Percentiles rank a stretch among this genome's conserved stretches.
Evolutionary conservation across 192 early-diverging fungal species (phyloP).

Genomic region (Cladochytrium replicatum): DNA sequence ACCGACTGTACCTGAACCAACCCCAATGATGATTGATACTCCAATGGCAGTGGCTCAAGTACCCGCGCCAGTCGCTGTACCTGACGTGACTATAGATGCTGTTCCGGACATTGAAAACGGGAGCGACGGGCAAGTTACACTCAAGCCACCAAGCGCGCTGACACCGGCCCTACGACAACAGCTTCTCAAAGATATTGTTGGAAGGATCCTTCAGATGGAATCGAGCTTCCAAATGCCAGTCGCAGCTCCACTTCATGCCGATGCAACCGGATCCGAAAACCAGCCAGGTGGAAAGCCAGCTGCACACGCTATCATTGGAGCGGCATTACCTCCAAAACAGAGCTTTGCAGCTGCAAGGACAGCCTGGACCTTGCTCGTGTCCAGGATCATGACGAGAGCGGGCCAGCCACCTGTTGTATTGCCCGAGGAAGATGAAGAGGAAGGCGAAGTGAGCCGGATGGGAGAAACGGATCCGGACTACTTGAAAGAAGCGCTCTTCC

Average conservation of each 20-base stretch:
- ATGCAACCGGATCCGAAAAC: slow-evolving; percentile 2
- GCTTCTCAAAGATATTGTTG: slow-evolving; percentile 6
- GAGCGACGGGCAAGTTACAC: neutral
- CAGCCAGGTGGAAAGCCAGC: neutral
- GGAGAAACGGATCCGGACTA: neutral
- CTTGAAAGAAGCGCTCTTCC: slow-evolving; percentile 30
- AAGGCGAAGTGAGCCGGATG: neutral
- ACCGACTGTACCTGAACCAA: neutral
- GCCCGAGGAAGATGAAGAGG: slow-evolving; percentile 1
- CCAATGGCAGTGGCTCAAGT: neutral
- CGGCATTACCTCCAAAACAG: slow-evolving; percentile 6
- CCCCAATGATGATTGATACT: neutral
- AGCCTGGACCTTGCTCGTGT: slow-evolving; percentile 38
- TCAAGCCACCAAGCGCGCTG: neutral
- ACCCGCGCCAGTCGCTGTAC: neutral
- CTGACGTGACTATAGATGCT: neutral
- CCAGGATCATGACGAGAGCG: slow-evolving; percentile 14
- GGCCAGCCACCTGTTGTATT: neutral
- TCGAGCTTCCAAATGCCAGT: neutral
- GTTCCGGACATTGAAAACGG: neutral
- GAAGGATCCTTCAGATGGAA: slow-evolving; percentile 17
- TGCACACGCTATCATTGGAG: slow-evolving; percentile 2
- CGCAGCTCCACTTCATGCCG: neutral
- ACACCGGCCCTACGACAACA: neutral
- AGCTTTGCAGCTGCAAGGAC: slow-evolving; percentile 18